Conservation (phyloP, 805 yeast species). For the Lipomyces sp. region DNA sequence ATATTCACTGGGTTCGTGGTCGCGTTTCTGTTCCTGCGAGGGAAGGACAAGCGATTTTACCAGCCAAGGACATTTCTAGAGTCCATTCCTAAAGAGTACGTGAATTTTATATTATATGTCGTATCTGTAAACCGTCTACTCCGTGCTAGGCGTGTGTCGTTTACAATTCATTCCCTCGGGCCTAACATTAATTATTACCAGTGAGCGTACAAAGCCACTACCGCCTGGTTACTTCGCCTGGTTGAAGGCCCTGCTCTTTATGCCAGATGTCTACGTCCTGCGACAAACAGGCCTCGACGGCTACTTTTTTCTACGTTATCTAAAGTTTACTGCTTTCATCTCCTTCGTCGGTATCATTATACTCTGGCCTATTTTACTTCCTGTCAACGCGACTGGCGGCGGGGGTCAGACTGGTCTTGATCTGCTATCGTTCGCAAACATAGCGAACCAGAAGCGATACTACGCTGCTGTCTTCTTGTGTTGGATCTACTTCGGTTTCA, state of each 20-base stretch:
- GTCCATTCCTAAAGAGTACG: constrained; percentile 50
- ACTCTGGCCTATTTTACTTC: constrained; percentile 72
- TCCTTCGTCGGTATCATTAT: constrained; percentile 61
- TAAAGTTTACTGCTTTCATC: constrained; percentile 59
- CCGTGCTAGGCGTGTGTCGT: neutral
- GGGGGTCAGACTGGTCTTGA: constrained; percentile 70
- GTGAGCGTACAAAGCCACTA: constrained; percentile 66
- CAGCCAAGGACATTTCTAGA: constrained; percentile 77
- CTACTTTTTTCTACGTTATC: constrained; percentile 81
- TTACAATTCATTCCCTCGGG: neutral
- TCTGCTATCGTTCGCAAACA: constrained; percentile 76
- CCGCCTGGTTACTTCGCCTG: constrained; percentile 72
- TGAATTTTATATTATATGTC: neutral
- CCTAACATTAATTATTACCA: constrained; percentile 10
- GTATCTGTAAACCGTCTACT: no score
- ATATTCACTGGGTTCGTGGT: constrained; percentile 65
- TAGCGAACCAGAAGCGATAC: constrained; percentile 64
- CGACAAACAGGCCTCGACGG: constrained; percentile 95
- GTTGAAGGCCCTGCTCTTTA: constrained; percentile 65
- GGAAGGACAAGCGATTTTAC: constrained; percentile 72
- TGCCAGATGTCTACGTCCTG: constrained; percentile 75
- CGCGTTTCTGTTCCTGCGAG: constrained; percentile 68
- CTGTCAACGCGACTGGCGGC: constrained; percentile 74
- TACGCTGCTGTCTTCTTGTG: constrained; percentile 85
- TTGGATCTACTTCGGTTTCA: constrained; percentile 75